Base-by-base conservation (phyloP, 176 grass and related monocot species). In the Eleusine coracana region DNA sequence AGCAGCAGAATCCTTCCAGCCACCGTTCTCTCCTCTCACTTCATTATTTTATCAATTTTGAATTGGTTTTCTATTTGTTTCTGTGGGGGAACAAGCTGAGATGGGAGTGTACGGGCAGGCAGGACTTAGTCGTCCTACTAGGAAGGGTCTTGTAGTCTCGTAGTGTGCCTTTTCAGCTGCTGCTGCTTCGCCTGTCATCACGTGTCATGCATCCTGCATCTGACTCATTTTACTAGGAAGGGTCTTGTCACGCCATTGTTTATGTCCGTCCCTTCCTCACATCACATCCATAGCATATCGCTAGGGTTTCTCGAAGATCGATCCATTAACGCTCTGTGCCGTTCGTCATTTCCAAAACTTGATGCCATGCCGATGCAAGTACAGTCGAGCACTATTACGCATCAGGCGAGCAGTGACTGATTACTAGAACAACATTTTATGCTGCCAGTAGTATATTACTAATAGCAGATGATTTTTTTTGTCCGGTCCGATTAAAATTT, bases 201-300 rank as follows among this genome's bases (percentile, higher is more conserved):
- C 49, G 92, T 94, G 92, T 94, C 92, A 89, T 80, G 78, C 31
- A 66, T 63, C 60, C 77, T 64, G 69, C 48, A 65, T 71, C 84
- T 88, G 82, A 86, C 83, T 83, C 76, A 59, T 82, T 89, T 89
- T 94, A 94, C 89, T 94, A 94, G 92, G 92, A 94, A 92, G 81
- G 77, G 92, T 94, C 89, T 92, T 92, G 87, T 92, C 92, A 92
- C 70, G 36, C 84, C 55, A 78, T 92, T 78, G 89, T 82, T 89
- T 71, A 73, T 84, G 85, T 80, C 71, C 89, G 79, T 80, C 64
- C 63, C 82, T 86, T 79, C 77, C 84, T 85, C 59, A 55, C 90
- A 88, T 92, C 90, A 88, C 83, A 70, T 82, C 89, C 63, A 66
- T 66, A n/a, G n/a, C 36, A 13, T 31, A 8, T 18, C 8, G 17